Evolutionary conservation across 768 basidiomycete genomes (phyloP), one percentile per base, ranked within the genome.

Genomic region (Auricularia auricula-judae): DNA sequence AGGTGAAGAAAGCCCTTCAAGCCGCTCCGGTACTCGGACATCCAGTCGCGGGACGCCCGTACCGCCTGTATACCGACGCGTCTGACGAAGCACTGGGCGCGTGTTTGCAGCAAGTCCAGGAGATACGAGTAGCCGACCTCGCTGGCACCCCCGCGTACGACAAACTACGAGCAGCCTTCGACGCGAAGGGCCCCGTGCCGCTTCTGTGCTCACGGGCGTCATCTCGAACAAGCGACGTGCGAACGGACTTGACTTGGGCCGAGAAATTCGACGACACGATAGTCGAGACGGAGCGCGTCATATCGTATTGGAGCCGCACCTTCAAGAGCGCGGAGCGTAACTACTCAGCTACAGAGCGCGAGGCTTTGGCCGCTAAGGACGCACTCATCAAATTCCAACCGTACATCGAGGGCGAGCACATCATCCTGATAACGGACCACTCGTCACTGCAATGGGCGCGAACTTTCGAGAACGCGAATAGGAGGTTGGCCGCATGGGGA

Each of bases 11-110:
- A 34, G 71, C 70, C 3, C 66, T 79, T 0, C 64, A 67, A 4
- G 65, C 66, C 33, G 74, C 77, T 0, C 78, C 77, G 0, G 69
- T 79, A 1, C 43, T 71, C 29, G 76, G 68, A 3, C 72, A 76
- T 63, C 69, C 77, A 0, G 71, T 70, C 0, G 65, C 65, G 5
- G 73, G 74, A 0, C 23, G 33, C 44, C 74, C 74, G 0, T 79
- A 78, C 63, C 67, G 73, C 7, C 63, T 79, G 47, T 51, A 51
- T 16, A 51, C 47, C 11, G 47, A 51, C 47, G 47, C 47, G 14
- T 51, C 47, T 16, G 71, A 71, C 59, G 34, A 51, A 18, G 76
- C 75, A 0, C 67, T 69, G 7, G 78, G 74, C 29, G 75, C 72
- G 1, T 72, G 69, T 0, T 66, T 77, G 1, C 71, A 76, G 0